Evolutionary conservation across 164 flowering plant genomes (phyloP), one percentile per base, ranked within the genome.

Genomic region (Chloranthus sessilifolius): DNA sequence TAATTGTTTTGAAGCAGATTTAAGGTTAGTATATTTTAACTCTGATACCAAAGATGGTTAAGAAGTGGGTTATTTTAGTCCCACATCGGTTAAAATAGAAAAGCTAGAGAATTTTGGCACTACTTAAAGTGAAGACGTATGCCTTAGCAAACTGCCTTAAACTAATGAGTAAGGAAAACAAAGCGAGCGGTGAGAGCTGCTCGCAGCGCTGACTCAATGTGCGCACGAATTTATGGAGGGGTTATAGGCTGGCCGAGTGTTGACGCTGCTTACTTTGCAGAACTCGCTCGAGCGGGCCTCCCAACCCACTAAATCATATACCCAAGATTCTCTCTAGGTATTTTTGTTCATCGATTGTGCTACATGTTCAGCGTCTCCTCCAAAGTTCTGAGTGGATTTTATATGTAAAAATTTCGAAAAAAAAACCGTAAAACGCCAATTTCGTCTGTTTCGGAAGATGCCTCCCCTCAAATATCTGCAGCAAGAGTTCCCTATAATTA

Each of bases 161-260:
- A 87, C 94, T 90, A 90, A 90, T 85, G 95, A 90, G 98, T 87
- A 90, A 90, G 95, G 96, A 87, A 90, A 91, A 85, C 96, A 88
- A 88, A 81, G 96, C 82, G 82, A 68, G 48, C 65, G 82, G 87
- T 78, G 87, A 51, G 91, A 81, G 69, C 84, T 55, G 82, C 14
- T 65, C 79, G 88, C 87, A 43, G 95, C 92, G 84, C 78, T 42
- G 14, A 5, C 11, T 26, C 25, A 56, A 11, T n/a, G 33, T 47
- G 87, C 81, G 91, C 91, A 74, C 1, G 57, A 79, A 88, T 85
- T 92, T 92, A n/a, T 83, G 94, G 82, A 83, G 85, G 96, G 95
- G 83, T 71, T 38, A 83, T 73, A 85, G 91, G 91, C 94, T 85
- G 83, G 98, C 83, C 88, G 62, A 43, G 85, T 15, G 90, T 54